Evolutionary conservation across 768 basidiomycete species (phyloP), one percentile per base, ranked within the genome.

Genomic region (Bullera alba): DNA sequence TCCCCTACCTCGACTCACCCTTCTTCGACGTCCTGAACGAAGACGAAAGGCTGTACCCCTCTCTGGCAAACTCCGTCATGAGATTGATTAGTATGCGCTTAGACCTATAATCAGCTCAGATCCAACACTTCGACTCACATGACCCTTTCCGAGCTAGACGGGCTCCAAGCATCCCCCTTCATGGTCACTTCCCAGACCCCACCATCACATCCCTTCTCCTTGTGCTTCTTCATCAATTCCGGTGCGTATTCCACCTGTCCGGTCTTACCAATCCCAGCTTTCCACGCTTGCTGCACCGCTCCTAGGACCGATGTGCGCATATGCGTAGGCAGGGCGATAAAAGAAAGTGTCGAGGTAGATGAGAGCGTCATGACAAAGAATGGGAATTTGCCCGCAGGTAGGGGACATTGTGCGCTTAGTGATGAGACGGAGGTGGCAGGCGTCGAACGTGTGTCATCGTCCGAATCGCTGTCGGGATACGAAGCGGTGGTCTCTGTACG

Each of bases 171-270:
- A 25, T 55, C 49, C 5, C 51, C 62, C 42, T 60, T 64, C 50
- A 64, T 26, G 15, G 45, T 51, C 15, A 67, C 51, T 37, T 67
- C 62, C 65, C 65, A 67, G 2, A 67, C 65, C 5, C 65, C 65
- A 16, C 57, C 56, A 23, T 67, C 63, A 42, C 62, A 61, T 5
- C 65, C 63, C 29, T 54, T 59, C 15, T 67, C 65, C 37, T 52
- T 55, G 43, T 64, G 62, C 34, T 42, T 48, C 51, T 51, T 54
- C 62, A 60, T 61, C 37, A 67, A 39, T 39, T 64, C 65, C 5
- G 62, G 53, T 19, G 50, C 50, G 49, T 67, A 67, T 2, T 62
- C 62, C 16, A 67, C 63, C 27, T 64, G 43, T n/a, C 34, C 23
- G 2, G 50, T 53, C 48, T 58, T 60, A 22, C 26, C 42, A 2